phyloP scores from a whole-genome alignment of 495 filamentous ascomycete genomes.

The Neurospora sublineolata region DNA sequence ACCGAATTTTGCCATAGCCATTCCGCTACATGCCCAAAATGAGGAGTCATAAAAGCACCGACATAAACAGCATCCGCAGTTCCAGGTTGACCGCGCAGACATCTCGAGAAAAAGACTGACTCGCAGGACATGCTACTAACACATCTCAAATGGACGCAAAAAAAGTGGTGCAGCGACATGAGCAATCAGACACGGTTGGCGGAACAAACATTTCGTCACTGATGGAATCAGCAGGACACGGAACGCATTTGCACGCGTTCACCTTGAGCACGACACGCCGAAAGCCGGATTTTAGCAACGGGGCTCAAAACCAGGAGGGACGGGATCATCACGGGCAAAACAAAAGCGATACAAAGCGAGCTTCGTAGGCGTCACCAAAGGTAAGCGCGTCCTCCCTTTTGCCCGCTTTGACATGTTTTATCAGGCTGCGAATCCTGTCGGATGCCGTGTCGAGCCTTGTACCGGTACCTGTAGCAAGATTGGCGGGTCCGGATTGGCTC shows the following conservation, averaged over 20 bases:
- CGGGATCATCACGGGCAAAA: not conserved
- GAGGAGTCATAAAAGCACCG: not conserved
- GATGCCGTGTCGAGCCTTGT: conserved; percentile 2
- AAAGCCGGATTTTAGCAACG: not conserved
- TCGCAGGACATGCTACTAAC: not conserved
- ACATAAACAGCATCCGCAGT: not conserved
- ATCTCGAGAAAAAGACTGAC: not conserved
- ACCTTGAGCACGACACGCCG: not conserved
- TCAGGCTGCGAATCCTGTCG: not conserved
- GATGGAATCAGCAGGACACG: not conserved
- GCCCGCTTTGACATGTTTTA: not conserved
- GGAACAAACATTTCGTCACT: not conserved
- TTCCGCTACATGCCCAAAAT: not conserved
- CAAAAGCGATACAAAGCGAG: not conserved
- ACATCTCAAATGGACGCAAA: not conserved
- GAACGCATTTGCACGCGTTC: not conserved
- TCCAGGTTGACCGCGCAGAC: not conserved
- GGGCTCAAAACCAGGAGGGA: not conserved
- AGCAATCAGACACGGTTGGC: not conserved
- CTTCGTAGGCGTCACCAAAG: not conserved
- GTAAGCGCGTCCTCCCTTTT: not conserved
- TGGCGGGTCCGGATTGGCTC: not conserved
- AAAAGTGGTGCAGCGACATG: not conserved
- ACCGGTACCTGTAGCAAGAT: conserved; percentile 4
- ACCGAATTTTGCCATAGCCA: not conserved